Base-by-base conservation (phyloP, 2,329 filamentous ascomycete genomes). In the Diaporthe nobilis region DNA sequence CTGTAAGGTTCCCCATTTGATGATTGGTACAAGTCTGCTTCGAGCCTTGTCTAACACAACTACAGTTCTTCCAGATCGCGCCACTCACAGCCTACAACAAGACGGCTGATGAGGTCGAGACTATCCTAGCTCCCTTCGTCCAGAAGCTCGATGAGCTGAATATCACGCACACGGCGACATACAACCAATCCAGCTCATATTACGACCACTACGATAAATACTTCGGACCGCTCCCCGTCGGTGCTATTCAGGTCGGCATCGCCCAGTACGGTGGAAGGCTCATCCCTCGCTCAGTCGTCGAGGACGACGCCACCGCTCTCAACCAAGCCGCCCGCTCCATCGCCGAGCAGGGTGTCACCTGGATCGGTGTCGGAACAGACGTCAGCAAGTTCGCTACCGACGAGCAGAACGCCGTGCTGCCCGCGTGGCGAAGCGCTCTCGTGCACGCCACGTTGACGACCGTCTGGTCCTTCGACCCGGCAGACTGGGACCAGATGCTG, bases 241-340 rank as follows among this genome's bases (percentile, higher is more conserved):
- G 83, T 65, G 80, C 79, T 72, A 83, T 83, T 3, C 87, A 91
- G 78, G 93, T 93, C 31, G 88, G 89, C 77, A 82, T 82, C 71
- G 81, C 82, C 55, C 83, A 85, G 77, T 83, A 82, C 68, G 86
- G 87, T 39, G 84, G 85, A 15, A 85, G 87, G 25, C 83, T 89
- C 12, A 82, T 88, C 34, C 85, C 86, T 17, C 81, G 84, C 42
- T 78, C 81, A 20, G 80, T 80, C 12, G 79, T 87, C 31, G 75
- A 80, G 68, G 79, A 67, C 57, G 74, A 77, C 49, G 44, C 34
- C 20, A 77, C 75, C 47, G 79, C 68, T 3, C 75, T 79, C 25
- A 74, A 76, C 68, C 75, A 78, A 17, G 80, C 79, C 6, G 76
- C 82, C n/a, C 79, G 82, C 25, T 83, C 81, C 78, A 80, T 84